A percentile compares a stretch with the other conserved stretches of the same genome.
phyloP scores from a whole-genome alignment of 2,329 filamentous ascomycete genomes.

The Cytospora chrysosperma region DNA sequence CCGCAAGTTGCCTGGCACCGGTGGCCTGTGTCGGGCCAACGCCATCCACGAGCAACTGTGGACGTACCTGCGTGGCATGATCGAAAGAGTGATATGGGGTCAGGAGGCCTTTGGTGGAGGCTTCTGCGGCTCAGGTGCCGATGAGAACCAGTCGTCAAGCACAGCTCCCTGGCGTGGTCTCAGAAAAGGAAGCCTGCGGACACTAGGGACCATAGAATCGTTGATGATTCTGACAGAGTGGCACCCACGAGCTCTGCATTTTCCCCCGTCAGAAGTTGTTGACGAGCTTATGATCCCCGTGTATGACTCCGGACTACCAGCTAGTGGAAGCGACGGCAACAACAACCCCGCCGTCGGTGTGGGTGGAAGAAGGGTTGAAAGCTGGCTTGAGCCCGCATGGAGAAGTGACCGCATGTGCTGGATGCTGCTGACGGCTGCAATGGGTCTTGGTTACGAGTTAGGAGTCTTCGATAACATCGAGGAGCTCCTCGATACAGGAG shows the following conservation, averaged over 20 bases:
- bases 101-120: constrained; percentile 93
- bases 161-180: constrained; percentile 70
- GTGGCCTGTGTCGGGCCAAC: constrained; percentile 78
- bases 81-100: constrained; percentile 91
- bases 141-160: constrained; percentile 62
- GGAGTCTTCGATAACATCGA: constrained; percentile 93
- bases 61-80: constrained; percentile 92
- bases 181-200: constrained; percentile 76
- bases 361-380: constrained; percentile 83
- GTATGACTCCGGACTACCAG: constrained; percentile 43
- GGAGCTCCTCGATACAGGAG: constrained; percentile 60
- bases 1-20: constrained; percentile 74
- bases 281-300: constrained; percentile 66
- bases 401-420: constrained; percentile 93
- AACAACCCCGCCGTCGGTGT: constrained; percentile 55
- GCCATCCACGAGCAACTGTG: constrained; percentile 94
- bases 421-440: constrained; percentile 92
- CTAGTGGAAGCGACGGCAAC: constrained; percentile 33
- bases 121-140: constrained; percentile 72
- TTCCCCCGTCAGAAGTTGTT: constrained; percentile 76
- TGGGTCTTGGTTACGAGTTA: constrained; percentile 87
- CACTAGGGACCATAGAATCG: constrained; percentile 90
- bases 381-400: constrained; percentile 96
- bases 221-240: constrained; percentile 93
- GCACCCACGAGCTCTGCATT: constrained; percentile 93